These are phyloP conservation scores for Elsinoe australis DNA, from an alignment of 2,329 filamentous ascomycete genomes.

Conservation along the genomic window DNA sequence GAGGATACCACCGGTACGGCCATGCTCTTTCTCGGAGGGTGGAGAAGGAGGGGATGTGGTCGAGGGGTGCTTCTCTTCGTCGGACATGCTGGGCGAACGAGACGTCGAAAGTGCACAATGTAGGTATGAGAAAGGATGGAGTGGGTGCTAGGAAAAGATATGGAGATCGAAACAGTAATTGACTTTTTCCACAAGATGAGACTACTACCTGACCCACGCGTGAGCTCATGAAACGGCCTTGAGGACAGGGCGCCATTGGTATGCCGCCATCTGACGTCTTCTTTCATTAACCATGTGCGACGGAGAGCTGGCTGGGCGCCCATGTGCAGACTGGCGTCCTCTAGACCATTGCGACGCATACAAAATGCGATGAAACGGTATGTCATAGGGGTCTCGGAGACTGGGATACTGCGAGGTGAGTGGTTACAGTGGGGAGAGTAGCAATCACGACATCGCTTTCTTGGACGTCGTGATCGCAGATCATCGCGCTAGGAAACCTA, in stretches of 20 bases:
- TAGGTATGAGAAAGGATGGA: too few relatives aligned
- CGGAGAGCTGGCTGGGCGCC: neutral
- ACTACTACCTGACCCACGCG: neutral
- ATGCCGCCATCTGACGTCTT: slow-evolving; percentile 17
- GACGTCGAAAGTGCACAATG: neutral
- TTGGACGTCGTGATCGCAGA: slow-evolving; percentile 11
- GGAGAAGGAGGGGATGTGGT: neutral
- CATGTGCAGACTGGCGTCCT: neutral
- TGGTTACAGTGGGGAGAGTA: slow-evolving; percentile 7
- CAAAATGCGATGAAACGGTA: neutral
- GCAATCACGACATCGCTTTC: slow-evolving; percentile 11
- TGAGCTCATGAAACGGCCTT: neutral
- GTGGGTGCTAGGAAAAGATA: neutral
- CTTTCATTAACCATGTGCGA: neutral
- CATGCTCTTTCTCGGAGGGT: slow-evolving; percentile 3
- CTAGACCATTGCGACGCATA: neutral
- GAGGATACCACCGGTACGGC: neutral
- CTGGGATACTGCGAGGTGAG: slow-evolving; percentile 7
- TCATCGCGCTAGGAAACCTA: slow-evolving; percentile 3
- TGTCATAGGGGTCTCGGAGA: slow-evolving; percentile 12
- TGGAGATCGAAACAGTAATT: neutral
- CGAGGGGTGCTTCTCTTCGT: slow-evolving; percentile 11
- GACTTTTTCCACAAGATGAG: neutral
- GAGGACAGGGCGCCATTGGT: neutral
- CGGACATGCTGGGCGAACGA: neutral